These are phyloP conservation scores for Yamadazyma dendronema DNA, from an alignment of 1,139 yeast species.

Conservation along the genomic window DNA sequence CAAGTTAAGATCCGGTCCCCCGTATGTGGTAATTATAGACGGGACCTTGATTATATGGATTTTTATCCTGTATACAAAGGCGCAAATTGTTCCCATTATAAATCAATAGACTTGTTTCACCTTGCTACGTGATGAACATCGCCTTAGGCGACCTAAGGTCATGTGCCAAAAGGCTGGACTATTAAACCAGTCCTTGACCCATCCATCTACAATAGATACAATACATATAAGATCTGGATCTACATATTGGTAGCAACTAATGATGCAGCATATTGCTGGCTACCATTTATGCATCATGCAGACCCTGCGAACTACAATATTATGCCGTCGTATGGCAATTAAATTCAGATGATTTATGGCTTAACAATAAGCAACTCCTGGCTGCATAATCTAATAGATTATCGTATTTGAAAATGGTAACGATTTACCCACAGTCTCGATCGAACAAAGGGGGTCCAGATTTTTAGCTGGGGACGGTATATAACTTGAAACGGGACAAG, in stretches of 20 bases:
- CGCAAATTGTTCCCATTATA: neutral
- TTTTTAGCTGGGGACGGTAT: neutral
- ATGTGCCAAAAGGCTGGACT: too few relatives aligned
- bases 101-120: too few relatives aligned
- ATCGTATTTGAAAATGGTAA: neutral
- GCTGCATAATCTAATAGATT: neutral
- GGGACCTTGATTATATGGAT: neutral
- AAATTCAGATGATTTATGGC: neutral
- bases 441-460: conserved; percentile 2
- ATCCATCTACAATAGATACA: too few relatives aligned
- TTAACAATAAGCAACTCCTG: neutral
- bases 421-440: neutral
- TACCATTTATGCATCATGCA: too few relatives aligned
- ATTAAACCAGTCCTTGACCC: too few relatives aligned
- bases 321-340: neutral
- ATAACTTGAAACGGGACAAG: conserved; percentile 1
- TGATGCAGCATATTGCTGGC: too few relatives aligned
- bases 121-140: neutral
- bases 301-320: too few relatives aligned
- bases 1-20: too few relatives aligned
- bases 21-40: neutral
- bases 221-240: too few relatives aligned
- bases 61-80: neutral
- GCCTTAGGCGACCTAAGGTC: neutral
- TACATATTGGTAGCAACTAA: too few relatives aligned